A percentile compares a stretch with the other conserved stretches of the same genome.
phyloP scores from a whole-genome alignment of 108 stramenopile genomes.

The Licmophora abbreviata region DNA sequence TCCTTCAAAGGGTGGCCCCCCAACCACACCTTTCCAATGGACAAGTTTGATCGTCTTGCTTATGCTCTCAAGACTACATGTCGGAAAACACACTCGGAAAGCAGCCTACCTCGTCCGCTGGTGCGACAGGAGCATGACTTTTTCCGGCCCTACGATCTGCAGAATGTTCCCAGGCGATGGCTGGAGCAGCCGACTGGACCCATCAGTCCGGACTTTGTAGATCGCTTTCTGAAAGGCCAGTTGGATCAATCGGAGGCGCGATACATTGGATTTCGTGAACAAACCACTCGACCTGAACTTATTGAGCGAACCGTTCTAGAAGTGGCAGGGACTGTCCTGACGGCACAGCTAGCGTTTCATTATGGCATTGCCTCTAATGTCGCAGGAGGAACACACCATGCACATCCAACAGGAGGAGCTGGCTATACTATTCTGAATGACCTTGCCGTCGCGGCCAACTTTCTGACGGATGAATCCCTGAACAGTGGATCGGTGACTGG shows the following conservation, averaged over 20 bases:
- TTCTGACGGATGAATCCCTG: constrained; percentile 29
- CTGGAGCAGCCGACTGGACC: constrained; percentile 16
- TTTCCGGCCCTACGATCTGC: constrained; percentile 38
- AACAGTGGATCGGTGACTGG: not conserved
- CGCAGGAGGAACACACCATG: constrained; percentile 84
- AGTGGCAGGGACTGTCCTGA: constrained; percentile 65
- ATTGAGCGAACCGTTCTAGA: constrained; percentile 67
- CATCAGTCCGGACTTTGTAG: constrained; percentile 28
- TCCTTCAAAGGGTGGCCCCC: constrained; percentile 56
- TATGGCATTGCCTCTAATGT: constrained; percentile 71
- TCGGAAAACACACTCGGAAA: constrained; percentile 7
- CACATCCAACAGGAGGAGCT: constrained; percentile 38
- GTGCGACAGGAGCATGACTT: constrained; percentile 34
- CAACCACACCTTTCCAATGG: constrained; percentile 63
- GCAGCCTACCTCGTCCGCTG: constrained; percentile 24
- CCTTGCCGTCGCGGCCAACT: constrained; percentile 50
- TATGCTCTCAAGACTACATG: constrained; percentile 27
- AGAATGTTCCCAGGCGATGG: constrained; percentile 23
- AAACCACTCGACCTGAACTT: constrained; percentile 47
- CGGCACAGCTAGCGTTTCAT: constrained; percentile 57
- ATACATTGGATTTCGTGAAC: constrained; percentile 69
- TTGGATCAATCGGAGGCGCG: constrained; percentile 45
- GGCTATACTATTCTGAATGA: constrained; percentile 82
- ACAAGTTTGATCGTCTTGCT: constrained; percentile 44
- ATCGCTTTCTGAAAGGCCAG: constrained; percentile 37